Conservation (phyloP, 495 filamentous ascomycete species). For the Xanthoparmelia taractica region DNA sequence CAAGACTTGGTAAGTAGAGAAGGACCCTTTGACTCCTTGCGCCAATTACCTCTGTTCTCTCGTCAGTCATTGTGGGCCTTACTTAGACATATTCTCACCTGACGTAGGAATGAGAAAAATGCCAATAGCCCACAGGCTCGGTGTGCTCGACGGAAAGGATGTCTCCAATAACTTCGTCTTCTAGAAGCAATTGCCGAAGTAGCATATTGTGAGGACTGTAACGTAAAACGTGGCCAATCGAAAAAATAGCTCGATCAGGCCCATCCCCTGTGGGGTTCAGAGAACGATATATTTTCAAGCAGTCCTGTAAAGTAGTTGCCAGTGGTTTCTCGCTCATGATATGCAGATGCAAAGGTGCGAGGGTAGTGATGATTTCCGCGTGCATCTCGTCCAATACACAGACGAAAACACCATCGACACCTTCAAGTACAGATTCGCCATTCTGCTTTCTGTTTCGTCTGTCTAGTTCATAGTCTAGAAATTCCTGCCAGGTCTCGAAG, state of each 20-base stretch:
- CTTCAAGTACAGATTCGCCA: slow-evolving; percentile 31
- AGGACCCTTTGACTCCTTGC: slow-evolving; percentile 60
- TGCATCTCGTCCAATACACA: slow-evolving; percentile 88
- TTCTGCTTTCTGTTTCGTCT: slow-evolving; percentile 37
- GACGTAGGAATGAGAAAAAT: slow-evolving; percentile 90
- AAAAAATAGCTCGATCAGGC: slow-evolving; percentile 55
- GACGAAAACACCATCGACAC: slow-evolving; percentile 76
- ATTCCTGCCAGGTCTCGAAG: slow-evolving; percentile 69
- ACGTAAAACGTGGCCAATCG: slow-evolving; percentile 69
- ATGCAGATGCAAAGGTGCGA: slow-evolving; percentile 64
- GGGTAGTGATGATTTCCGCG: slow-evolving; percentile 61
- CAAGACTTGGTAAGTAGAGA: slow-evolving; percentile 89
- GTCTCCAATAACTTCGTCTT: slow-evolving; percentile 68
- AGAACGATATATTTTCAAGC: slow-evolving; percentile 60
- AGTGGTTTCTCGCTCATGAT: slow-evolving; percentile 95
- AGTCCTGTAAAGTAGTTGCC: slow-evolving; percentile 67
- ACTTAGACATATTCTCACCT: slow-evolving; percentile 37
- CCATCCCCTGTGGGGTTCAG: slow-evolving; percentile 32
- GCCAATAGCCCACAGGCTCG: slow-evolving; percentile 94
- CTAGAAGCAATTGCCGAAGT: slow-evolving; percentile 66
- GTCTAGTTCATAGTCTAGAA: slow-evolving; percentile 53
- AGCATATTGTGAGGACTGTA: slow-evolving; percentile 89
- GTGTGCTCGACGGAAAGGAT: slow-evolving; percentile 80
- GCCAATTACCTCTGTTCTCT: slow-evolving; percentile 67
- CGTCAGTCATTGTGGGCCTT: background rate